A percentile compares a stretch with the other conserved stretches of the same genome.
These are phyloP conservation scores for Begonia masoniana DNA, from an alignment of 306 rosid genomes.

Conservation along the genomic window DNA sequence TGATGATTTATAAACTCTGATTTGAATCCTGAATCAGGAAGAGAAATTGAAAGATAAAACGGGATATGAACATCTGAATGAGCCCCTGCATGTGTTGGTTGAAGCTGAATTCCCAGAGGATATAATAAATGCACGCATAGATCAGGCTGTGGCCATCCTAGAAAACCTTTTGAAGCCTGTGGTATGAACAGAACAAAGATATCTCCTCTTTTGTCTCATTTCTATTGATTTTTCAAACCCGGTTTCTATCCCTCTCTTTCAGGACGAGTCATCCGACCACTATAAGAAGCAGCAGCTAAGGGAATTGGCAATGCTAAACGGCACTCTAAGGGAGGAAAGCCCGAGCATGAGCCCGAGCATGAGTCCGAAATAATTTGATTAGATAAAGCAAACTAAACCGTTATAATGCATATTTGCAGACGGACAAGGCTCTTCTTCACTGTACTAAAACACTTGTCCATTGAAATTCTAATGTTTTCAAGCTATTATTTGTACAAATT, in stretches of 20 bases:
- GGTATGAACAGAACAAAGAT: slow-evolving; percentile 24
- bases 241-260: background rate
- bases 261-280: slow-evolving; percentile 87
- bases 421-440: too few relatives aligned
- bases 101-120: slow-evolving; percentile 94
- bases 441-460: too few relatives aligned
- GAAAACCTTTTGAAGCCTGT: slow-evolving; percentile 89
- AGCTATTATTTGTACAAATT: too few relatives aligned
- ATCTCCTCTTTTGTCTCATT: background rate
- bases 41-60: slow-evolving; percentile 81
- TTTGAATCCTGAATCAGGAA: slow-evolving; percentile 27
- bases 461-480: too few relatives aligned
- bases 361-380: slow-evolving; percentile 37
- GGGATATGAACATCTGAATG: slow-evolving; percentile 83
- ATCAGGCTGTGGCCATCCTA: slow-evolving; percentile 67
- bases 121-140: slow-evolving; percentile 61
- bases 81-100: slow-evolving; percentile 76
- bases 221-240: background rate
- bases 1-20: too few relatives aligned
- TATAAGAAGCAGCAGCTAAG: slow-evolving; percentile 84
- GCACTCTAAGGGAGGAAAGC: slow-evolving; percentile 89
- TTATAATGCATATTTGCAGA: too few relatives aligned
- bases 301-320: slow-evolving; percentile 79
- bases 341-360: slow-evolving; percentile 93
- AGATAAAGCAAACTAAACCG: too few relatives aligned